Base-by-base conservation (phyloP, 495 filamentous ascomycete genomes). In the Entonaema liquescens region DNA sequence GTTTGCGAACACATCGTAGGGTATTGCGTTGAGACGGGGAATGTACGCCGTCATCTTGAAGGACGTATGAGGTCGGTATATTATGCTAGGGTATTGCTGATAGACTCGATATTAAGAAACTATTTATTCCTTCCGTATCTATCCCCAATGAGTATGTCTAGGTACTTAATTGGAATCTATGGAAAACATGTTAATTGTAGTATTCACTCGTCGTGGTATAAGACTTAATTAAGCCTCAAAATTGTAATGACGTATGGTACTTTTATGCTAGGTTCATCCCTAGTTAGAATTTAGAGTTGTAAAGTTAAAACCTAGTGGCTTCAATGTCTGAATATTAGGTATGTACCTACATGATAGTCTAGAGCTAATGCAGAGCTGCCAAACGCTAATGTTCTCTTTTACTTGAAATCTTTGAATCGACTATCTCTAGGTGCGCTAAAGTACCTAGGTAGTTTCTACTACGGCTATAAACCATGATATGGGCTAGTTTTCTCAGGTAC, bases 41-140 rank as follows among this genome's bases (percentile, higher is more conserved):
- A 88, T 84, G 80, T 89, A 88, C 68, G 89, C 86, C 5, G 90
- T 92, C 90, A 93, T 93, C 21, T 50, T 86, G 60, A 63, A 19
- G 5, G 13, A 12, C 15, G 38, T 26, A 21, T 17, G 6, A 17
- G n/a, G 38, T 40, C 17, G 5, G 38, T 40, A 40, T 40, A 40
- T 2, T 31, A 15, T 38, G 11, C 3, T 47, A 4, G 42, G 21
- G 12, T 47, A 47, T 40, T 0, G 38, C n/a, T 17, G 7, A 31
- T 31, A 31, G 29, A 7, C 7, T 31, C 12, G 26, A 7, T 11
- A 28, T 25, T 54, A 25, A 28, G 50, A 25, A 23, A 23, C 17
- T 23, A 25, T 9, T 49, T 17, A 9, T 25, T 25, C 21, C 21
- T 19, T 49, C 8, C 2, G 25, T 29, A 11, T 26, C 49, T 53